Evolutionary conservation across 2,329 filamentous ascomycete genomes (phyloP), one percentile per base, ranked within the genome.

Genomic region (Arthrobotrys conoides): DNA sequence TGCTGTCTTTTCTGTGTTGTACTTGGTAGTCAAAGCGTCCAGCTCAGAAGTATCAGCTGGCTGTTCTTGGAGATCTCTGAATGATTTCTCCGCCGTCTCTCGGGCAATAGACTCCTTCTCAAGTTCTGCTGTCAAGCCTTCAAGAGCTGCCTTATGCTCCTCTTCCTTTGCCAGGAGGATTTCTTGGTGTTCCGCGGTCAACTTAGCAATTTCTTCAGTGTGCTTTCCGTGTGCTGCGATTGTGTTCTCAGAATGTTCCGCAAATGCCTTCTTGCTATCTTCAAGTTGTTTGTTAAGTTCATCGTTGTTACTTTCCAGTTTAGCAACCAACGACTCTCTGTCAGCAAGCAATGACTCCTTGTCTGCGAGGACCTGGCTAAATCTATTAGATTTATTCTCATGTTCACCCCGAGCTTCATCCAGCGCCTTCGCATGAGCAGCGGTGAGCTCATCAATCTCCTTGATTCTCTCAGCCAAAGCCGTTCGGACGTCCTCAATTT

Each of bases 71-170:
- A 78, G 75, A 12, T 72, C 75, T 65, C 68, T 66, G 12, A 57
- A 9, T 10, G 75, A 64, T 22, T 68, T 49, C 55, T 78, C 75
- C 0, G 75, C 75, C 10, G 75, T 53, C 30, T 78, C 75, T 53
- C 75, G 51, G 18, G 75, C 75, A 5, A 78, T 48, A 1, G 75
- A 78, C 33, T 78, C 75, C 44, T 69, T 78, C 27, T 78, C 75
- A 6, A 78, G 68, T 36, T 78, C 75, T 0, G 75, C 68, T 0
- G 64, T 78, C 36, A 78, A n/a, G 9, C 48, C 55, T 5, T 77
- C 73, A 46, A 77, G 46, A 8, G 67, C 36, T 8, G 73, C 41
- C n/a, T 71, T 77, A 44, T 77, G 73, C n/a, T 77, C 73, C 38
- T 77, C 73, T 6, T 77, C 73, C 44, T 77, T 77, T 10, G 73